phyloP scores from a whole-genome alignment of 345 rosid species.

The Brassica cretica region DNA sequence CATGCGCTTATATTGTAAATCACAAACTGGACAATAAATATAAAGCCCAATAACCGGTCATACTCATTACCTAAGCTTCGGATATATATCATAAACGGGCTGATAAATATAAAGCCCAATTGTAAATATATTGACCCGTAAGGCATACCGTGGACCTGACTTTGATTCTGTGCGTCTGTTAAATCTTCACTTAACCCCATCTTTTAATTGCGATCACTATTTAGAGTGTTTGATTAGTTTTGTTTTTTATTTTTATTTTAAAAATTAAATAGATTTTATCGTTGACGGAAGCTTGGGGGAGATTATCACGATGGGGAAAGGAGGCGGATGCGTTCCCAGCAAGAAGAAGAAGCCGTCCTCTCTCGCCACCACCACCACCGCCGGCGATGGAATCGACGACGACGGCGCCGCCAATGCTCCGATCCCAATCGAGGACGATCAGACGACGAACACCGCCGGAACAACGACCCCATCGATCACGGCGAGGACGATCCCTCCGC shows the following conservation, averaged over 20 bases:
- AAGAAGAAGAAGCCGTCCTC: constrained; percentile 63
- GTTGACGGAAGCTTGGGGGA: constrained; percentile 26
- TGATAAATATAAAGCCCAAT: neutral
- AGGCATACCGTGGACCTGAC: neutral
- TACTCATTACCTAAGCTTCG: neutral
- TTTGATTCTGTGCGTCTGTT: constrained; percentile 1
- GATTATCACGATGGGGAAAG: constrained; percentile 72
- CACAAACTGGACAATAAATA: neutral
- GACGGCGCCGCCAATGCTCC: constrained; percentile 41
- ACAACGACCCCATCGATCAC: constrained; percentile 23
- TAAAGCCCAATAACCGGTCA: neutral
- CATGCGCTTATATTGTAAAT: neutral
- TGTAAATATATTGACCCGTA: neutral
- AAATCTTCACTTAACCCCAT: constrained; percentile 23
- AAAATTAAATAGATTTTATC: neutral
- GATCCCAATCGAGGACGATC: constrained; percentile 50
- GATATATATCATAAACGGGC: neutral
- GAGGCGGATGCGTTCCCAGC: constrained; percentile 96
- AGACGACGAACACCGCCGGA: constrained; percentile 8
- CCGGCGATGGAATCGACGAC: constrained; percentile 31
- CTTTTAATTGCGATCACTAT: neutral
- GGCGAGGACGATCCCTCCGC: constrained; percentile 16
- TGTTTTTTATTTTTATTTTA: neutral
- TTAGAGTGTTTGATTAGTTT: neutral
- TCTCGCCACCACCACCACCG: constrained; percentile 14